These are phyloP conservation scores for Tetrahymena thermophila DNA, from an alignment of 73 alveolate genomes.

Conservation along the genomic window DNA sequence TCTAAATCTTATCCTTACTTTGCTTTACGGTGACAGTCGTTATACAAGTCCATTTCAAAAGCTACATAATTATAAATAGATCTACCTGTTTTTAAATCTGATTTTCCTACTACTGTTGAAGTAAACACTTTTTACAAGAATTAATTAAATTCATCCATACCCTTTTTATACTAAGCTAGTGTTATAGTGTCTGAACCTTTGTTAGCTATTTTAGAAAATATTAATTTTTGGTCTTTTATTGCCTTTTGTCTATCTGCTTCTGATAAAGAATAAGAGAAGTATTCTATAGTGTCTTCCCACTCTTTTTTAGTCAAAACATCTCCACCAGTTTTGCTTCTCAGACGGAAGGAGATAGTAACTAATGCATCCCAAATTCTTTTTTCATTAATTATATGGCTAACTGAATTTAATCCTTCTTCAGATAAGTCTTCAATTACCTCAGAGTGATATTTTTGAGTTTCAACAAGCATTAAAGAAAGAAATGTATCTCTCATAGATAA, in stretches of 20 bases:
- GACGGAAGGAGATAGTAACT: neutral
- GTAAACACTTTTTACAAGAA: neutral
- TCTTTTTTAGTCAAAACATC: neutral
- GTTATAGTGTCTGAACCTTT: neutral
- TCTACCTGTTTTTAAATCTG: neutral
- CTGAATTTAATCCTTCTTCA: neutral
- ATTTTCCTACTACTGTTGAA: neutral
- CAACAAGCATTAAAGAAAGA: neutral
- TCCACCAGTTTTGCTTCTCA: neutral
- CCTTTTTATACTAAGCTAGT: neutral
- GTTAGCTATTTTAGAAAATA: neutral
- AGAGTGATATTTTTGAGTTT: neutral
- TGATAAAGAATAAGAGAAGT: neutral
- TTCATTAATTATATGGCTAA: neutral
- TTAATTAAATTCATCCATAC: neutral
- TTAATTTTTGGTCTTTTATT: neutral
- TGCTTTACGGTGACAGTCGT: neutral
- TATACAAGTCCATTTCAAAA: neutral
- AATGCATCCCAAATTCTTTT: neutral
- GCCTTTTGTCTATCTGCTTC: neutral
- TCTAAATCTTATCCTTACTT: neutral
- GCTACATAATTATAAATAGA: neutral
- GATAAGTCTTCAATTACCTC: neutral
- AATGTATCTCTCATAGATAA: neutral
- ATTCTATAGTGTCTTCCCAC: neutral